These are phyloP conservation scores for Hibiscus trionum DNA, from an alignment of 345 rosid species.

Conservation along the genomic window DNA sequence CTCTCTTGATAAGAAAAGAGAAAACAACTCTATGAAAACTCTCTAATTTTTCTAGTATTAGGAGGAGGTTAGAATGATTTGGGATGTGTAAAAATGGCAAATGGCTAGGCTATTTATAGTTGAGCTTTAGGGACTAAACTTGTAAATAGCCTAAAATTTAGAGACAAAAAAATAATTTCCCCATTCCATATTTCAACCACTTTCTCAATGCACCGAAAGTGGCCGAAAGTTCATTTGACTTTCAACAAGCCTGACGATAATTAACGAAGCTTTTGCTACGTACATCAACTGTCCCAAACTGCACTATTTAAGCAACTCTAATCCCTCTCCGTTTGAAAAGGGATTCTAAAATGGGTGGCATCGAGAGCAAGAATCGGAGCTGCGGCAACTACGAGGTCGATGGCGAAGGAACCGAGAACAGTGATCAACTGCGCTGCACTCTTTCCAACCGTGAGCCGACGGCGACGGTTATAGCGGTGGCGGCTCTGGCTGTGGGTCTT, in stretches of 20 bases:
- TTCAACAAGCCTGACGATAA: neutral
- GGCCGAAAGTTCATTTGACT: too few relatives aligned
- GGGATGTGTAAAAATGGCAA: too few relatives aligned
- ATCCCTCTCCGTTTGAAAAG: neutral
- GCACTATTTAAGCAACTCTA: neutral
- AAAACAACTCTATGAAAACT: too few relatives aligned
- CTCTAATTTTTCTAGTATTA: too few relatives aligned
- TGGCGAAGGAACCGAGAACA: neutral
- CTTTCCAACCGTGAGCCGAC: neutral
- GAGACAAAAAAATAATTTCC: too few relatives aligned
- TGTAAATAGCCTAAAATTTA: too few relatives aligned
- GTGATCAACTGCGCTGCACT: neutral
- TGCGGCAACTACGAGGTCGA: neutral
- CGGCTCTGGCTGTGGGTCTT: neutral
- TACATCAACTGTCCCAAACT: neutral
- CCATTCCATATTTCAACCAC: too few relatives aligned
- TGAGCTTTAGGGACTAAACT: too few relatives aligned
- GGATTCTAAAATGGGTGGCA: neutral
- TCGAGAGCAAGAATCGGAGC: neutral
- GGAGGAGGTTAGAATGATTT: too few relatives aligned
- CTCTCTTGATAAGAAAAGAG: too few relatives aligned
- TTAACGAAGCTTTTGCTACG: neutral
- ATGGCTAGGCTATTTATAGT: too few relatives aligned
- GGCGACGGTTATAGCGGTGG: neutral
- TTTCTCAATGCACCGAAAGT: too few relatives aligned